phyloP scores from a whole-genome alignment of 768 basidiomycete species.

The Kwoniella europaea region DNA sequence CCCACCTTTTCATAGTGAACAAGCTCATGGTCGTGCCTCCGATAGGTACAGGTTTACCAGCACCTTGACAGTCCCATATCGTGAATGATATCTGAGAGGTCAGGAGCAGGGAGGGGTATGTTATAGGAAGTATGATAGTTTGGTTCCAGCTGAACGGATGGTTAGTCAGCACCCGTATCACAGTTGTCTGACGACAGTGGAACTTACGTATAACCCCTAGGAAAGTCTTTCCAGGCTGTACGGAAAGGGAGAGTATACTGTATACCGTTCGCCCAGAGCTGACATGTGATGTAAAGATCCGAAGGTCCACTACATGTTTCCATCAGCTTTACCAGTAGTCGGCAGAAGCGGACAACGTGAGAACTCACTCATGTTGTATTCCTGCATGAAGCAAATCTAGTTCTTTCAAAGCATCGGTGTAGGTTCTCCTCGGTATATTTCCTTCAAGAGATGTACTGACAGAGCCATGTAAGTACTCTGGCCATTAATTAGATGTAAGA shows the following conservation, averaged over 20 bases:
- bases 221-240: slow-evolving; percentile 91
- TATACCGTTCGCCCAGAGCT: slow-evolving; percentile 90
- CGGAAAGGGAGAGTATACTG: slow-evolving; percentile 88
- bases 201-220: slow-evolving; percentile 74
- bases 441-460: slow-evolving; percentile 69
- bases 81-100: slow-evolving; percentile 90
- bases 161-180: not conserved
- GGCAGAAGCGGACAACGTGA: no score
- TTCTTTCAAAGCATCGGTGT: slow-evolving; percentile 79
- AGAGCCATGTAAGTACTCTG: not conserved
- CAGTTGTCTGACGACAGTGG: not conserved
- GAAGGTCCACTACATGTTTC: slow-evolving; percentile 69
- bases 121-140: slow-evolving; percentile 87
- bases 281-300: slow-evolving; percentile 91
- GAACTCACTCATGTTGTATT: slow-evolving; percentile 69
- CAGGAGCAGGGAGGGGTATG: slow-evolving; percentile 89
- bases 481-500: no score
- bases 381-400: slow-evolving; percentile 84
- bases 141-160: slow-evolving; percentile 80
- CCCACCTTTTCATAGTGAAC: slow-evolving; percentile 91
- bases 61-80: slow-evolving; percentile 91
- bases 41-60: slow-evolving; percentile 76
- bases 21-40: slow-evolving; percentile 88
- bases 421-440: slow-evolving; percentile 69
- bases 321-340: no score